Evolutionary conservation across 257 asterid species (phyloP), one percentile per base, ranked within the genome.

Genomic region (Solanum tarapatanum): DNA sequence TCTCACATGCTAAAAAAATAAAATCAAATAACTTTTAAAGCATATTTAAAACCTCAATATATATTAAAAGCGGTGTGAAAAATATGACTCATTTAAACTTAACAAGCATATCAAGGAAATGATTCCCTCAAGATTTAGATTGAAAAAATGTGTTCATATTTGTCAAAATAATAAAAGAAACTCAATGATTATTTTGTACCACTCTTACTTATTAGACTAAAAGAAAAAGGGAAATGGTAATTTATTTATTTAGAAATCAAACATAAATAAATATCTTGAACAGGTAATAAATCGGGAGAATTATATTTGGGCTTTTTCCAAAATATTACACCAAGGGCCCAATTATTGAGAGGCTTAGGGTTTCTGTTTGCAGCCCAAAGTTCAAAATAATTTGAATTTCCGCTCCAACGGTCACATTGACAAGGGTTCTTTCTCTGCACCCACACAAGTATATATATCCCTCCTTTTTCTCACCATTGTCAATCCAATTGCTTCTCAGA

Each of bases 391-490:
- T 93, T 93, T 88, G 89, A 93, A 94, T 86, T 41, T 39, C 39
- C 84, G 87, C 89, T 90, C 94, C 91, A 94, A 92, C 94, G 96
- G 95, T 90, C 91, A 90, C 8, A 83, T 89, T 70, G 83, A 85
- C 80, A 19, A 5, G 32, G 73, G 41, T 82, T 88, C 90, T 10
- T 28, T 41, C 28, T 10, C 23, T 28, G 43, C 41, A 30, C 76
- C 73, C n/a, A 24, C 24, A 35, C 86, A 41, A 36, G 43, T 39
- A 87, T 86, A 79, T 43, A 43, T 82, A 60, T 55, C 62, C 79
- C 17, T 83, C 37, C 86, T 87, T 83, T 90, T 84, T 26, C 87
- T 73, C 73, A 12, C 7, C 85, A 82, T 45, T 24, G 70, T n/a
- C 84, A 80, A 1, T 11, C 75, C 64, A 30, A 72, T 7, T 41